Evolutionary conservation across 495 filamentous ascomycete genomes (phyloP).

Genomic region (Pyrenula massariospora): DNA sequence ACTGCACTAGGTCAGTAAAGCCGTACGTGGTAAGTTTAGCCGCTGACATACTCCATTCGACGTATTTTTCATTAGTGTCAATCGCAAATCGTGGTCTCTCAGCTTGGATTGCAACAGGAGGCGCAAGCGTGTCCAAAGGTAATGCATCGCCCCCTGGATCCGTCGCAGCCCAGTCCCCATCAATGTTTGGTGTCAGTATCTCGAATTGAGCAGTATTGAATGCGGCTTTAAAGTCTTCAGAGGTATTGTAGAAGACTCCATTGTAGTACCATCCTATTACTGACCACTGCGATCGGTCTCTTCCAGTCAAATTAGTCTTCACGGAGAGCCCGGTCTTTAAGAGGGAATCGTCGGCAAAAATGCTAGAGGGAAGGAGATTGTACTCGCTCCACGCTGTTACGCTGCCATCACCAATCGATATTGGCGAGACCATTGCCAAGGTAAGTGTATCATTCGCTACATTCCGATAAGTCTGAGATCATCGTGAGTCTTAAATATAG

Average conservation of each 20-base stretch:
- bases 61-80: constrained; percentile 31
- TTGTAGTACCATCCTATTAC: constrained; percentile 38
- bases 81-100: constrained; percentile 24
- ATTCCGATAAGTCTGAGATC: too few species aligned
- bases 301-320: constrained; percentile 31
- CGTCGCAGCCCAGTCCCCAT: constrained; percentile 31
- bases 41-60: constrained; percentile 27
- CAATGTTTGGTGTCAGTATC: constrained; percentile 25
- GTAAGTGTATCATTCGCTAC: too few species aligned
- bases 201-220: constrained; percentile 26
- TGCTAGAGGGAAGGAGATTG: too few species aligned
- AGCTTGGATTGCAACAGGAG: constrained; percentile 26
- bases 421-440: too few species aligned
- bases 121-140: constrained; percentile 20
- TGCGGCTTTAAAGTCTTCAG: constrained; percentile 30
- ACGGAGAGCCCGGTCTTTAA: constrained; percentile 32
- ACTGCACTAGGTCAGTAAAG: constrained; percentile 8
- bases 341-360: too few species aligned
- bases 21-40: background rate
- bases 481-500: too few species aligned
- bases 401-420: too few species aligned
- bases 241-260: constrained; percentile 32
- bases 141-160: constrained; percentile 19
- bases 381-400: too few species aligned
- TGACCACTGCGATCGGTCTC: constrained; percentile 31